Conservation (phyloP, 768 basidiomycete genomes). For the Pisolithus tinctorius region DNA sequence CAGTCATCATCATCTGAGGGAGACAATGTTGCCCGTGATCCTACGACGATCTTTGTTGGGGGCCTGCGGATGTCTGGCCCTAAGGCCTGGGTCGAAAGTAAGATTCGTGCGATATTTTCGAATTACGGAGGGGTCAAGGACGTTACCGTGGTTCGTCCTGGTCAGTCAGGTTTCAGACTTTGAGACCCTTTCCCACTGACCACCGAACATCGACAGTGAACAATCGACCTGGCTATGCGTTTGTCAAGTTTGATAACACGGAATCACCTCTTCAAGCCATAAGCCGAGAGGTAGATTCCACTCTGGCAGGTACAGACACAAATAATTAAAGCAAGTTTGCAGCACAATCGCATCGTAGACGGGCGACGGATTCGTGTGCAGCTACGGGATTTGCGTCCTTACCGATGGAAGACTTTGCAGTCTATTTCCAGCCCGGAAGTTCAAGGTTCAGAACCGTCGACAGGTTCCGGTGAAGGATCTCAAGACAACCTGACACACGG, state of each 20-base stretch:
- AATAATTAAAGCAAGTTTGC: conserved; percentile 1
- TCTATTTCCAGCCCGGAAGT: conserved; percentile 36
- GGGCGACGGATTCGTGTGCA: conserved; percentile 74
- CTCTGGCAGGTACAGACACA: background rate
- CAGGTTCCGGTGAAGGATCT: conserved; percentile 4
- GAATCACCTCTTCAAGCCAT: conserved; percentile 66
- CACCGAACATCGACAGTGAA: conserved; percentile 36
- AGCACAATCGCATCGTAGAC: conserved; percentile 67
- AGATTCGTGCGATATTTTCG: conserved; percentile 50
- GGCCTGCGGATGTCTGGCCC: conserved; percentile 62
- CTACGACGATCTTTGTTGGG: conserved; percentile 69
- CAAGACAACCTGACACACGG: conserved; percentile 8
- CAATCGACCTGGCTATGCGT: conserved; percentile 68
- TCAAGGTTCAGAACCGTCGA: conserved; percentile 19
- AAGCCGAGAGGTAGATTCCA: conserved; percentile 44
- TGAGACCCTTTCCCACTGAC: background rate
- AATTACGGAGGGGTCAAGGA: conserved; percentile 59
- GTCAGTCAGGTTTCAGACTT: conserved; percentile 29
- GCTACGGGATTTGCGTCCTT: conserved; percentile 59
- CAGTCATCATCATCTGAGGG: conserved; percentile 19
- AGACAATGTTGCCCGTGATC: conserved; percentile 46
- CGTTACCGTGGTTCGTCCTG: conserved; percentile 58
- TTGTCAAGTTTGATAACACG: conserved; percentile 61
- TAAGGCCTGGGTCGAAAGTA: conserved; percentile 63
- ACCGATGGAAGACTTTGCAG: conserved; percentile 36